phyloP scores from a whole-genome alignment of 2,329 filamentous ascomycete genomes.

The Ascosphaera apis region DNA sequence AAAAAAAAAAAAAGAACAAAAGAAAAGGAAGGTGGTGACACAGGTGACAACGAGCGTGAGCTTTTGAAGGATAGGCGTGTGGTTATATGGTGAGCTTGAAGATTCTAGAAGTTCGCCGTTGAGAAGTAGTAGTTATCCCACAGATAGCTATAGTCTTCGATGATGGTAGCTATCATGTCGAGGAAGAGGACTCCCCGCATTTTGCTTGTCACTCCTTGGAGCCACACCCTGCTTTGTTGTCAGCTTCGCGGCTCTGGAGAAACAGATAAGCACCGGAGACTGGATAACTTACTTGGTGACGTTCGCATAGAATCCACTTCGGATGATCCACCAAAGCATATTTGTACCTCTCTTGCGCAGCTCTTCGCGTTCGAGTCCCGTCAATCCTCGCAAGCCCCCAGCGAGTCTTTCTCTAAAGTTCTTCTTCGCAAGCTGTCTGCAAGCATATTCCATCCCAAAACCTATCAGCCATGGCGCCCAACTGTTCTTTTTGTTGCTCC shows the following conservation, averaged over 20 bases:
- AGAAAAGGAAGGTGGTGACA: conserved; percentile 2
- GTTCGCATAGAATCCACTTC: conserved; percentile 90
- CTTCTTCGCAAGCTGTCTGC: conserved; percentile 57
- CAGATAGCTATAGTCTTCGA: conserved; percentile 92
- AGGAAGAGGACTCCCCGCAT: conserved; percentile 53
- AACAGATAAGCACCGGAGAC: background rate
- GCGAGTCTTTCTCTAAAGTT: conserved; percentile 40
- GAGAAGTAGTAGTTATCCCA: conserved; percentile 97
- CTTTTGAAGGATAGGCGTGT: no score
- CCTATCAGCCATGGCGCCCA: conserved; percentile 90
- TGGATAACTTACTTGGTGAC: conserved; percentile 38
- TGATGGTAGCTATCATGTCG: conserved; percentile 57
- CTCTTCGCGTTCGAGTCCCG: conserved; percentile 73
- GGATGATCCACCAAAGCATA: conserved; percentile 89
- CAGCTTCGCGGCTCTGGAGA: conserved; percentile 6
- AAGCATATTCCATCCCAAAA: conserved; percentile 63
- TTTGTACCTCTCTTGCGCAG: conserved; percentile 71
- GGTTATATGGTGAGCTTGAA: no score
- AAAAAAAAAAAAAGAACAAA: conserved; percentile 4
- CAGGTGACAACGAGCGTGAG: no score
- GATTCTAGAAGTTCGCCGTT: conserved; percentile 34
- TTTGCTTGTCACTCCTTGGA: conserved; percentile 47
- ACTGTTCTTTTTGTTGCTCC: conserved; percentile 46
- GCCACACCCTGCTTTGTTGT: conserved; percentile 25
- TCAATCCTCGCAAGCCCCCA: conserved; percentile 51